Conservation (phyloP, 2,329 filamentous ascomycete genomes). For the Helminthosporium solani region DNA sequence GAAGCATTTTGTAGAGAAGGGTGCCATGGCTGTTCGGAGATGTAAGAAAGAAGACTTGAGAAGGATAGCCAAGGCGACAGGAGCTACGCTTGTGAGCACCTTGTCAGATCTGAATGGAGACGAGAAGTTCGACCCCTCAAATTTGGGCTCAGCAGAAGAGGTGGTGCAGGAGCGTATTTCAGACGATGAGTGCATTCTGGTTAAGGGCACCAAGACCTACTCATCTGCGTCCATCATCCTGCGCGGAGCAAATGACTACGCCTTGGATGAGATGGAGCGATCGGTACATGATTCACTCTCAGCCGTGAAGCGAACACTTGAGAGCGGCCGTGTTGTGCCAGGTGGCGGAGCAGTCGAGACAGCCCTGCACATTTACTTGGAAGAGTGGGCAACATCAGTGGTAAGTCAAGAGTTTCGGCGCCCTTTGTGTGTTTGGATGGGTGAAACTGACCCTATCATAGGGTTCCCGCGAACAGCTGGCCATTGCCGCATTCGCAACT, state of each 20-base stretch:
- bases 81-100: constrained; percentile 87
- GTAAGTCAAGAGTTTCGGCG: constrained; percentile 48
- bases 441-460: constrained; percentile 21
- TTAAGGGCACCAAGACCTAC: constrained; percentile 93
- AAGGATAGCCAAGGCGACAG: constrained; percentile 93
- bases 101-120: constrained; percentile 96
- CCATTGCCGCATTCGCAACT: constrained; percentile 96
- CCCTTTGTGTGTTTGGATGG: neutral
- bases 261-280: constrained; percentile 98
- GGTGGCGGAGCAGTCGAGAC: constrained; percentile 97
- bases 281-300: constrained; percentile 96
- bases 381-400: constrained; percentile 97
- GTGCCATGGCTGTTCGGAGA: constrained; percentile 90
- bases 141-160: constrained; percentile 88
- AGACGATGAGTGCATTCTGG: constrained; percentile 95
- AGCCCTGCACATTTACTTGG: constrained; percentile 97
- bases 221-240: constrained; percentile 95
- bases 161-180: constrained; percentile 98
- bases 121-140: constrained; percentile 90
- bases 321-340: constrained; percentile 94
- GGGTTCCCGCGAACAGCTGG: constrained; percentile 92
- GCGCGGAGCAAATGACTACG: constrained; percentile 92
- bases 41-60: constrained; percentile 99
- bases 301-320: constrained; percentile 93
- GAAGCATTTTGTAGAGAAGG: constrained; percentile 91